Conservation (phyloP, 441 rosid species). For the Jatropha multifida region DNA sequence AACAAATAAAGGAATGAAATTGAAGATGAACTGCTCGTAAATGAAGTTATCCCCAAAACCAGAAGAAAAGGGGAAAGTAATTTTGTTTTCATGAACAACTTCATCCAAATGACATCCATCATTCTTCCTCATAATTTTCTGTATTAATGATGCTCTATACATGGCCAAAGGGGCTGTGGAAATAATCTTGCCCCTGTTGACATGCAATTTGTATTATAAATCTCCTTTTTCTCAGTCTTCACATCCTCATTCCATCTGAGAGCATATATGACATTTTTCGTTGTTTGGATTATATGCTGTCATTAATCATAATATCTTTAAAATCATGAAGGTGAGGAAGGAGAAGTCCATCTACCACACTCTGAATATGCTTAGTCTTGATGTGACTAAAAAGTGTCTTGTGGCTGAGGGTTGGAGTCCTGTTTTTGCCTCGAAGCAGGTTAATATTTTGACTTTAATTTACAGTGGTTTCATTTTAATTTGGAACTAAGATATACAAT, state of each 20-base stretch:
- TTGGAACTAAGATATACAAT: slow-evolving; percentile 4
- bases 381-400: slow-evolving; percentile 79
- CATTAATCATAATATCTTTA: slow-evolving; percentile 19
- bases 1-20: background rate
- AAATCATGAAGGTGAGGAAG: slow-evolving; percentile 57
- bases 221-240: background rate
- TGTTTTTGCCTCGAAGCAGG: slow-evolving; percentile 68
- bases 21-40: background rate
- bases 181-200: background rate
- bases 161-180: background rate
- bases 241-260: background rate
- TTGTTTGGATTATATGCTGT: slow-evolving; percentile 4
- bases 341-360: slow-evolving; percentile 77
- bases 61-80: background rate
- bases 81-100: background rate
- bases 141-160: background rate
- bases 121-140: background rate
- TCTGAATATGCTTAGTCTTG: slow-evolving; percentile 74
- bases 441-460: slow-evolving; percentile 25
- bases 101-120: background rate
- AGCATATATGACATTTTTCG: background rate
- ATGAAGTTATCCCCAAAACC: background rate
- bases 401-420: slow-evolving; percentile 86
- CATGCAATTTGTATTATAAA: background rate
- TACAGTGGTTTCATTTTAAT: background rate